Percentiles rank a stretch among this genome's conserved stretches.
Evolutionary conservation across 495 filamentous ascomycete genomes (phyloP).

Genomic region (Hyaloscypha hepaticicola): DNA sequence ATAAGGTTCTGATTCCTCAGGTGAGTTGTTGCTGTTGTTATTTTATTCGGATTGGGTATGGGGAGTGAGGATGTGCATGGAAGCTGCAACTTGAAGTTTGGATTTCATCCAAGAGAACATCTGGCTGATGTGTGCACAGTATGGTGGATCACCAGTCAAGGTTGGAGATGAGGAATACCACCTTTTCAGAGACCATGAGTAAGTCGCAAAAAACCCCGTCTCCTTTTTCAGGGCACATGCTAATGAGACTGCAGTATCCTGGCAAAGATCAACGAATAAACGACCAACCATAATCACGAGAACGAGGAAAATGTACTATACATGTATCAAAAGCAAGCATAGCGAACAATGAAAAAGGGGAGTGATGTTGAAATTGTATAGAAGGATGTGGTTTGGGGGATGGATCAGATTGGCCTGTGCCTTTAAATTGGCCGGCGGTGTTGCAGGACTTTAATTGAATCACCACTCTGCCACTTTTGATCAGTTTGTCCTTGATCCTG

Average conservation of each 20-base stretch:
- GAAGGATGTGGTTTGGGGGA: background rate
- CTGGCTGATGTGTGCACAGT: constrained; percentile 51
- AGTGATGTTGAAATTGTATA: constrained; percentile 16
- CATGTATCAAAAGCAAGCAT: constrained; percentile 26
- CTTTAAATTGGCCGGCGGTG: constrained; percentile 5
- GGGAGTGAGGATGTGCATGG: constrained; percentile 13
- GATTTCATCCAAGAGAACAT: background rate
- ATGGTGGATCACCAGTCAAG: constrained; percentile 92
- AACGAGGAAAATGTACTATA: constrained; percentile 28
- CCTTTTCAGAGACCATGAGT: constrained; percentile 97
- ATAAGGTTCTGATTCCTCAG: constrained; percentile 96
- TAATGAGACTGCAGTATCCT: constrained; percentile 57
- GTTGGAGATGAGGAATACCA: constrained; percentile 95
- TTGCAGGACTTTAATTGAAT: constrained; percentile 14
- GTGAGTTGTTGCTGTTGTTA: constrained; percentile 46
- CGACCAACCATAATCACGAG: constrained; percentile 3
- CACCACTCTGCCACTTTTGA: constrained; percentile 23
- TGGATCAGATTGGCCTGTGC: constrained; percentile 8
- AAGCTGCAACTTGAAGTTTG: constrained; percentile 11
- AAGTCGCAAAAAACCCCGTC: background rate
- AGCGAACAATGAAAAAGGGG: constrained; percentile 15
- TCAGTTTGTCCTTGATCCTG: constrained; percentile 7
- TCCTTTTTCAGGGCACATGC: background rate
- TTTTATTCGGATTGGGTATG: constrained; percentile 7
- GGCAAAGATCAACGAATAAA: constrained; percentile 84